phyloP scores from a whole-genome alignment of 495 filamentous ascomycete species.

The Neurospora sp. region DNA sequence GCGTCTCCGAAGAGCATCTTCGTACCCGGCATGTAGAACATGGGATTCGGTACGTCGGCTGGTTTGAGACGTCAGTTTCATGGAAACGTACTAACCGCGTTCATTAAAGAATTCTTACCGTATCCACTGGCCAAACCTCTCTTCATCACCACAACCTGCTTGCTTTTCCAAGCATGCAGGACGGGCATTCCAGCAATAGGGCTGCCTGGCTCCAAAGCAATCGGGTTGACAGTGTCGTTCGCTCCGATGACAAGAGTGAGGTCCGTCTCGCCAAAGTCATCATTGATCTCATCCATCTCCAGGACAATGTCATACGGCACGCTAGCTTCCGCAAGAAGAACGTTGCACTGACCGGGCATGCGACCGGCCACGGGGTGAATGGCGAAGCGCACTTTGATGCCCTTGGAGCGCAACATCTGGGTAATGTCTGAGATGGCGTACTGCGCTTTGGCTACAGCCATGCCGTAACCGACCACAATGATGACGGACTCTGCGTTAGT shows the following conservation, averaged over 20 bases:
- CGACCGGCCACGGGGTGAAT: slow-evolving; percentile 76
- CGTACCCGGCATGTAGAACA: slow-evolving; percentile 78
- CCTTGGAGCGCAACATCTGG: slow-evolving; percentile 53
- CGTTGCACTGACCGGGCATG: slow-evolving; percentile 83
- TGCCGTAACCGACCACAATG: slow-evolving; percentile 76
- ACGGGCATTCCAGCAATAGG: slow-evolving; percentile 81
- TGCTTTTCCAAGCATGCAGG: slow-evolving; percentile 80
- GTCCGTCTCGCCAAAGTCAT: slow-evolving; percentile 71
- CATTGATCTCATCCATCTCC: slow-evolving; percentile 88
- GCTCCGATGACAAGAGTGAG: slow-evolving; percentile 79
- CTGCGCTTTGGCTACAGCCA: slow-evolving; percentile 81
- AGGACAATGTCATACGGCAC: slow-evolving; percentile 79
- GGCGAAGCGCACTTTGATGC: slow-evolving; percentile 70
- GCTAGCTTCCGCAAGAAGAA: slow-evolving; percentile 68
- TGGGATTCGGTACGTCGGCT: slow-evolving; percentile 74
- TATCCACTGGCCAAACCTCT: slow-evolving; percentile 72
- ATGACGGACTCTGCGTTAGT: slow-evolving; percentile 65
- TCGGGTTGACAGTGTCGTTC: slow-evolving; percentile 80
- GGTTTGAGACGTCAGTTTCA: background rate
- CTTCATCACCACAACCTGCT: slow-evolving; percentile 83
- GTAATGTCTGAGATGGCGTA: slow-evolving; percentile 75
- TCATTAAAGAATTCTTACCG: slow-evolving; percentile 33
- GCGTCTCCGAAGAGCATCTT: slow-evolving; percentile 83
- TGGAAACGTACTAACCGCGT: background rate
- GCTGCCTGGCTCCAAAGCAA: slow-evolving; percentile 66